Evolutionary conservation across 306 rosid species (phyloP), one percentile per base, ranked within the genome.

Genomic region (Casuarina glauca): DNA sequence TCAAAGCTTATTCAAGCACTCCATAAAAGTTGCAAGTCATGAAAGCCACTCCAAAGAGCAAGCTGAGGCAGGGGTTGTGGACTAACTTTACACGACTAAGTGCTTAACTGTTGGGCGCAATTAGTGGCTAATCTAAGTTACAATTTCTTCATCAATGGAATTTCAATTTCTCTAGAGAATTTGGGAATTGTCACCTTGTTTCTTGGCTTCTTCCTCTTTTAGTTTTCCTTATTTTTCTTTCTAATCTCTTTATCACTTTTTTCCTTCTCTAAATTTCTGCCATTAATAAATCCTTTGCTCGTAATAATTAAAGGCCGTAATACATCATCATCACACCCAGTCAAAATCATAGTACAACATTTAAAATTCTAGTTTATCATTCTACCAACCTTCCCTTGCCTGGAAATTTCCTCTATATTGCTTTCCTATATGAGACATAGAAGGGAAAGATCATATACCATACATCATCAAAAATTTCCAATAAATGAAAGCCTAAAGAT

Each of bases 1-100:
- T 48, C 48, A 70, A 80, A 70, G 66, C 82, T 70, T 19, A 38
- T 51, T 8, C n/a, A 3, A 9, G 41, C 32, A 60, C 67, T 60
- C 20, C 16, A 32, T 60, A 15, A 17, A 60, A 35, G 15, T 60
- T 32, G 67, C 16, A 61, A 61, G 68, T 10, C 3, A 61, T 32
- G 41, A 12, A 61, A 61, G 12, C 35, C 36, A 55, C 32, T 55
- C 36, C 41, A 38, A 35, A 61, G 41, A 4, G 42, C 43, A 32
- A 61, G 43, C 41, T 11, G 1, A 61, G 42, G 7, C 35, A 11
- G 8, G 42, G 43, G 32, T 57, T 35, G 68, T 35, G 68, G 43
- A 61, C 17, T 19, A 4, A 13, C 64, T 35, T 17, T 66, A 66
- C 42, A 8, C 0, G 1, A 41, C 50, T 17, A 42, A 66, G 69